These are phyloP conservation scores for Meyerozyma athensensis DNA, from an alignment of 1,139 yeast genomes.

Conservation along the genomic window DNA sequence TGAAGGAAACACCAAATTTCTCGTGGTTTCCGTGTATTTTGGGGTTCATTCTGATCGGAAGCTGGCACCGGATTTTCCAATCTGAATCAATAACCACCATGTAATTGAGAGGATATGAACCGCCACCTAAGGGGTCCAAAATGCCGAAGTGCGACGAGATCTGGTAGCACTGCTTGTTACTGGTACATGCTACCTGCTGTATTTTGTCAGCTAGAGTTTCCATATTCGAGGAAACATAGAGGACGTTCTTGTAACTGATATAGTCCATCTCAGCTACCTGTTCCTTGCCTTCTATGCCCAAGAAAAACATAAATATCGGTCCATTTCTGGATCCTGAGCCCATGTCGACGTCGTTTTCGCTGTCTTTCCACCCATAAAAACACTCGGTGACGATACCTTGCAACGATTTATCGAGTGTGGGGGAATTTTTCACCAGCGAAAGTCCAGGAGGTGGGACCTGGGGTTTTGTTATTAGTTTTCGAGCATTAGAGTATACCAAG, in stretches of 20 bases:
- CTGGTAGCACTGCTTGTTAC: constrained; percentile 11
- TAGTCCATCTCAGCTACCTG: constrained; percentile 10
- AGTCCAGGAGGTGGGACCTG: background rate
- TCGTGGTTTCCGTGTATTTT: constrained; percentile 11
- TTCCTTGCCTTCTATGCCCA: constrained; percentile 20
- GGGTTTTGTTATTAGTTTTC: background rate
- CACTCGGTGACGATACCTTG: background rate
- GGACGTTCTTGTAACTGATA: constrained; percentile 3
- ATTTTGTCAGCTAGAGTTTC: constrained; percentile 3
- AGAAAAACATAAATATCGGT: constrained; percentile 13
- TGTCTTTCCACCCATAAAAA: background rate
- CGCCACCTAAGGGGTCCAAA: constrained; percentile 50
- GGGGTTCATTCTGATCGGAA: constrained; percentile 16
- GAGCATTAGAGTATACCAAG: background rate
- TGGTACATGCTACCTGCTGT: constrained; percentile 6
- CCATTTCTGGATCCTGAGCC: background rate
- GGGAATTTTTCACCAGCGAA: constrained; percentile 1
- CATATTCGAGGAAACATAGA: constrained; percentile 10
- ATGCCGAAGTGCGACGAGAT: constrained; percentile 26
- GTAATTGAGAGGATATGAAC: constrained; percentile 42
- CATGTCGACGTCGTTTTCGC: background rate
- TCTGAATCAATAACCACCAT: constrained; percentile 28
- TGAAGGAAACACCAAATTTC: constrained; percentile 19
- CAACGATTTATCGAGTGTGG: background rate
- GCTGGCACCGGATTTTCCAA: constrained; percentile 19